phyloP scores from a whole-genome alignment of 176 grass and related monocot genomes.

The barley (Hordeum vulgare) region DNA sequence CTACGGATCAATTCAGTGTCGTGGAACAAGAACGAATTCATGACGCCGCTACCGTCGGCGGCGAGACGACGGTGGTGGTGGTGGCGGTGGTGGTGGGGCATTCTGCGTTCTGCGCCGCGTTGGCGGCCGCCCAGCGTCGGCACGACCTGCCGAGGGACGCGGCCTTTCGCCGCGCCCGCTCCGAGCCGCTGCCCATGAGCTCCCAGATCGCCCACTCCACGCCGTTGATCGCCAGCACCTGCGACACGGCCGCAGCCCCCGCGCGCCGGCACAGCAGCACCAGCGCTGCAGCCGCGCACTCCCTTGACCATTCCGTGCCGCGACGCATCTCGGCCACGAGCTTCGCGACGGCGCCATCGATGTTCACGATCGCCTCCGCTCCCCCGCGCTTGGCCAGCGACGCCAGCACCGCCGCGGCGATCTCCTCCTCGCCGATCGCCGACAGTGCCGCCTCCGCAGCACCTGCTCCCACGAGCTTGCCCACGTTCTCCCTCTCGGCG shows the following conservation, averaged over 20 bases:
- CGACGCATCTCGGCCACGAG: conserved; percentile 55
- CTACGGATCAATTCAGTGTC: not conserved
- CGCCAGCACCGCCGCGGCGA: conserved; percentile 44
- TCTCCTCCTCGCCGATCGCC: conserved; percentile 35
- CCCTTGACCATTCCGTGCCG: conserved; percentile 70
- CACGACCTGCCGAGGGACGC: conserved; percentile 80
- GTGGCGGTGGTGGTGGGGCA: conserved; percentile 22
- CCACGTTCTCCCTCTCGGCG: conserved; percentile 67
- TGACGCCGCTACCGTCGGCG: not conserved
- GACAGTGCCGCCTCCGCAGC: conserved; percentile 43
- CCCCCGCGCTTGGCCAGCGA: conserved; percentile 73
- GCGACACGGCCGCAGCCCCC: conserved; percentile 29
- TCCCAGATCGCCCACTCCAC: conserved; percentile 95
- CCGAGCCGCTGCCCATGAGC: conserved; percentile 74
- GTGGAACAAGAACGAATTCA: not conserved
- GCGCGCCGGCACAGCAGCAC: conserved; percentile 71
- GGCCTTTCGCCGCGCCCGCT: conserved; percentile 73
- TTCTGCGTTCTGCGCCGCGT: conserved; percentile 32
- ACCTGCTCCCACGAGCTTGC: conserved; percentile 45
- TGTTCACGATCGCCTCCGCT: conserved; percentile 55
- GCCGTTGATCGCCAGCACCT: conserved; percentile 56
- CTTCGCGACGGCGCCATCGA: conserved; percentile 36
- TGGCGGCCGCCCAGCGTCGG: conserved; percentile 46
- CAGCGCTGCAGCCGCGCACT: conserved; percentile 68
- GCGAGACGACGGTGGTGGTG: not conserved